phyloP scores from a whole-genome alignment of 176 grass and related monocot species.

The Avena insularis region DNA sequence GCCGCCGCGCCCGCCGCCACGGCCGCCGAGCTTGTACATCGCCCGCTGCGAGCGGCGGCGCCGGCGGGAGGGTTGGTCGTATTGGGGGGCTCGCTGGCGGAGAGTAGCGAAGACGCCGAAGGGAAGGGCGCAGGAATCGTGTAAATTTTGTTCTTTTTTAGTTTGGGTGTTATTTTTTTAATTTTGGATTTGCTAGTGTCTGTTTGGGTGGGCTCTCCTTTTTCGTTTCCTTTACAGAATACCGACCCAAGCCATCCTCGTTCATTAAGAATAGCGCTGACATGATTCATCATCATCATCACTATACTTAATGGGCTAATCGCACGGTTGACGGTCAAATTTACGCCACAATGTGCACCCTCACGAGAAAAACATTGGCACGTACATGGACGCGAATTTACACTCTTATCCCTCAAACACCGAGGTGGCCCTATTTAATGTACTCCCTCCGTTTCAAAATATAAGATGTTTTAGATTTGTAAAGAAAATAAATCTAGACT shows the following conservation, averaged over 20 bases:
- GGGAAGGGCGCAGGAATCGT: slow-evolving; percentile 54
- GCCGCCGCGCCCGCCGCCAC: slow-evolving; percentile 54
- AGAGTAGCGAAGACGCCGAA: slow-evolving; percentile 49
- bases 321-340: not conserved
- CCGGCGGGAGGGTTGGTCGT: slow-evolving; percentile 48
- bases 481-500: too few species aligned
- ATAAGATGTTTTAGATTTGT: too few species aligned
- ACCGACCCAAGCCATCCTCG: not conserved
- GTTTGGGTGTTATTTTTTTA: slow-evolving; percentile 22
- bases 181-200: slow-evolving; percentile 21
- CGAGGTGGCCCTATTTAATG: not conserved
- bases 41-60: slow-evolving; percentile 46
- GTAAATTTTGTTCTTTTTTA: slow-evolving; percentile 26
- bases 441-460: too few species aligned
- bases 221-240: not conserved
- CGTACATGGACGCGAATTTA: not conserved
- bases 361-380: slow-evolving; percentile 16
- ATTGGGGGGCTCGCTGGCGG: slow-evolving; percentile 42
- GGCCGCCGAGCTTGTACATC: slow-evolving; percentile 78
- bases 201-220: not conserved
- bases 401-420: not conserved
- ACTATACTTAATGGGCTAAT: not conserved
- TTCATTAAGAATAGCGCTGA: not conserved
- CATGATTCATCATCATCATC: not conserved
- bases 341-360: not conserved